Conservation (phyloP, 2,329 filamentous ascomycete species). For the Remersonia thermophila region DNA sequence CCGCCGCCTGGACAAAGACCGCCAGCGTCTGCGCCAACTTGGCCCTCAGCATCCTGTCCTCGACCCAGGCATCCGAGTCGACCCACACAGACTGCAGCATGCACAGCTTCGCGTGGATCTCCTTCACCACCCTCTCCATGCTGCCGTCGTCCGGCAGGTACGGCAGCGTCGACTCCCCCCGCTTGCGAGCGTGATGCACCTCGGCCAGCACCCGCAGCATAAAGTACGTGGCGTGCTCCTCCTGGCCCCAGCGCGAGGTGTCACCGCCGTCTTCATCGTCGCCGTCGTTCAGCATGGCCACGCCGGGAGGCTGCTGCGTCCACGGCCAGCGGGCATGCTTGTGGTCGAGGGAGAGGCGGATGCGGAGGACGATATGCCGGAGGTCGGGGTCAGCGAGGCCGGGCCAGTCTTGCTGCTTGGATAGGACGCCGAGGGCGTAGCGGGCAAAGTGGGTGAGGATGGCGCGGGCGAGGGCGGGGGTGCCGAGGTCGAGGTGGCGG, state of each 20-base stretch:
- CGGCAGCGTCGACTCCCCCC: background rate
- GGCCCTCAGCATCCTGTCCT: background rate
- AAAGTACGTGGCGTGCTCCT: conserved; percentile 3
- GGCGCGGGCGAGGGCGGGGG: background rate
- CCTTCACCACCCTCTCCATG: background rate
- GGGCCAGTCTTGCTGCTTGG: background rate
- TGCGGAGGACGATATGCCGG: background rate
- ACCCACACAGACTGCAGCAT: conserved; percentile 5
- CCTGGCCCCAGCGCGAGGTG: background rate
- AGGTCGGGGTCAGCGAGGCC: conserved; percentile 4
- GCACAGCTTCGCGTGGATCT: conserved; percentile 4
- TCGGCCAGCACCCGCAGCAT: conserved; percentile 1
- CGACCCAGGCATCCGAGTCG: conserved; percentile 2
- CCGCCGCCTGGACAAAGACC: too few species aligned
- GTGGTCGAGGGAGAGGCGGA: conserved; percentile 1
- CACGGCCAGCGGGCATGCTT: conserved; percentile 1
- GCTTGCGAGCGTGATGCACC: background rate
- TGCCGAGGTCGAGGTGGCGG: background rate
- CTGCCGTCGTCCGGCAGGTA: background rate
- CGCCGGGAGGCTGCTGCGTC: background rate
- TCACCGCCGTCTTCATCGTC: background rate
- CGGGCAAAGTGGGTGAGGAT: conserved; percentile 1
- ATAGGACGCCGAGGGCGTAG: conserved; percentile 2
- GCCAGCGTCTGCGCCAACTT: too few species aligned
- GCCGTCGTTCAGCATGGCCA: too few species aligned